Conservation (phyloP, 441 rosid species). For the Biscutella laevigata region DNA sequence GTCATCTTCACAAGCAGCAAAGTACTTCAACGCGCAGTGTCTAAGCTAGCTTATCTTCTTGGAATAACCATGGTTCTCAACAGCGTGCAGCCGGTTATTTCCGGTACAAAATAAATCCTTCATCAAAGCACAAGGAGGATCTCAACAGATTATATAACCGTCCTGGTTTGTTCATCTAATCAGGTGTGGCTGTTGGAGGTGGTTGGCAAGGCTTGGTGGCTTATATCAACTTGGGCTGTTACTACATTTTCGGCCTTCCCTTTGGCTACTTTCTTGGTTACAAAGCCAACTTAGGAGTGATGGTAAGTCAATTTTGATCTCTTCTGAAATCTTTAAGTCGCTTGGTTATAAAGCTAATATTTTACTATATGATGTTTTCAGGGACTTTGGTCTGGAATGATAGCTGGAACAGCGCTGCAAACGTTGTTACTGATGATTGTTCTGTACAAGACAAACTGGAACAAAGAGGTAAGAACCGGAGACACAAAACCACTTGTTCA, state of each 20-base stretch:
- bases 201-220: conserved; percentile 91
- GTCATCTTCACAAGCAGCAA: conserved; percentile 57
- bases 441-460: conserved; percentile 72
- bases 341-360: not conserved
- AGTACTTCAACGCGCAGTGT: conserved; percentile 36
- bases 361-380: not conserved
- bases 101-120: conserved; percentile 33
- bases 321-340: not conserved
- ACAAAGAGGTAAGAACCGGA: conserved; percentile 48
- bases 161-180: not conserved
- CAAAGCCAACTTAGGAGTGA: conserved; percentile 50
- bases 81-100: conserved; percentile 72
- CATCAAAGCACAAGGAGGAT: conserved; percentile 1
- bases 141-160: not conserved
- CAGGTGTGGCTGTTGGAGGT: conserved; percentile 82
- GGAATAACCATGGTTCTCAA: conserved; percentile 74
- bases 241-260: conserved; percentile 68
- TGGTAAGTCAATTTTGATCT: conserved; percentile 29
- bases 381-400: conserved; percentile 87
- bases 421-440: conserved; percentile 49
- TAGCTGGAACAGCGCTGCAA: conserved; percentile 59
- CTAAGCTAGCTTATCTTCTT: conserved; percentile 59
- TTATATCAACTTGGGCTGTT: conserved; percentile 61
- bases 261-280: conserved; percentile 66
- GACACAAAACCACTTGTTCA: not conserved